These are phyloP conservation scores for Capronia coronata DNA, from an alignment of 2,329 filamentous ascomycete genomes.

Conservation along the genomic window DNA sequence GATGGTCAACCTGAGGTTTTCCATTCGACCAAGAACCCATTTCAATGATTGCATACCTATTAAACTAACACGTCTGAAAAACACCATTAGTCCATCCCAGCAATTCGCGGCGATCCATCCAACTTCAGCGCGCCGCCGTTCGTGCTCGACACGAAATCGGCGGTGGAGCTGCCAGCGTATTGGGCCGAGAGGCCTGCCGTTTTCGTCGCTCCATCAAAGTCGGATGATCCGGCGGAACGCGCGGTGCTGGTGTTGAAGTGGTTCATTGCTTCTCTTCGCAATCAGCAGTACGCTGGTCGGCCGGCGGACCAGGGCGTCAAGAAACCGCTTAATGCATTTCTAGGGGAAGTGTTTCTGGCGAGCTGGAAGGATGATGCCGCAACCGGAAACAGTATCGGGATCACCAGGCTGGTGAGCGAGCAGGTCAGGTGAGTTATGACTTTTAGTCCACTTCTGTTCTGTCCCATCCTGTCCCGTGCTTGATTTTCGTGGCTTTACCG, in stretches of 20 bases:
- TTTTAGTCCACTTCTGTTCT: not conserved
- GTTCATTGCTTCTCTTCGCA: slow-evolving; percentile 89
- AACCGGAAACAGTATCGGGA: slow-evolving; percentile 4
- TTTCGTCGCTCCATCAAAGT: slow-evolving; percentile 73
- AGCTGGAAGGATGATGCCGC: slow-evolving; percentile 20
- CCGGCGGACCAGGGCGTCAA: slow-evolving; percentile 23
- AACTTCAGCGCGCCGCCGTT: slow-evolving; percentile 76
- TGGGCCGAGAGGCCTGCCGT: slow-evolving; percentile 73
- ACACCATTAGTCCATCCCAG: slow-evolving; percentile 72
- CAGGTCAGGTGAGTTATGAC: slow-evolving; percentile 23
- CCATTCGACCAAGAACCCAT: no score
- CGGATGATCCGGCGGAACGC: slow-evolving; percentile 73
- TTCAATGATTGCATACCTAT: no score
- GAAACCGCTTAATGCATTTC: slow-evolving; percentile 28
- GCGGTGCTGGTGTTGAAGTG: slow-evolving; percentile 86
- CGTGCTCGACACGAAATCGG: slow-evolving; percentile 69
- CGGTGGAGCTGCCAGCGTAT: slow-evolving; percentile 75
- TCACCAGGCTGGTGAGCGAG: slow-evolving; percentile 25
- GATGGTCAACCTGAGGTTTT: no score
- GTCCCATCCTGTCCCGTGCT: not conserved
- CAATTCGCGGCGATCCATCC: slow-evolving; percentile 74
- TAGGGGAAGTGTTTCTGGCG: slow-evolving; percentile 26
- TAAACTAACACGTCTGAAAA: no score
- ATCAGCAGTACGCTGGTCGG: slow-evolving; percentile 51
- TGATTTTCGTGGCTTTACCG: no score